Conservation (phyloP, 176 grass and related monocot species). For the Saccharum officinarum region DNA sequence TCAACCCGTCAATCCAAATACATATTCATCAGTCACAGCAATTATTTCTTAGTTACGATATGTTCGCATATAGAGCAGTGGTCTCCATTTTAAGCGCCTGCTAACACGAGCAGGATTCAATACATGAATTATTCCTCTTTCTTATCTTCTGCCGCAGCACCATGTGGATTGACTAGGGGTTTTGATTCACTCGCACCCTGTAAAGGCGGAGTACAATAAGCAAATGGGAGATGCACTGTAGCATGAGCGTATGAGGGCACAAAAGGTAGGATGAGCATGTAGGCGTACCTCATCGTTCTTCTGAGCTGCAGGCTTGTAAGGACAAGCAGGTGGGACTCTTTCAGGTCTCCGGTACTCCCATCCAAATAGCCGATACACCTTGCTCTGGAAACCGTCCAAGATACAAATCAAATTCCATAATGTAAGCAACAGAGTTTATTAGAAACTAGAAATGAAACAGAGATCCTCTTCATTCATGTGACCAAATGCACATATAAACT, state of each 20-base stretch:
- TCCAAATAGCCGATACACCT: slow-evolving; percentile 81
- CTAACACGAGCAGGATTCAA: not conserved
- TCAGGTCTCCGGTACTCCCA: slow-evolving; percentile 93
- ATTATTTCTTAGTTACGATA: slow-evolving; percentile 33
- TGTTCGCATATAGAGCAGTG: not conserved
- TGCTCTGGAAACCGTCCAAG: slow-evolving; percentile 43
- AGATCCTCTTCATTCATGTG: no score
- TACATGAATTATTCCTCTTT: slow-evolving; percentile 44
- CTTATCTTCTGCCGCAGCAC: slow-evolving; percentile 31
- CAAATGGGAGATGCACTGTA: not conserved
- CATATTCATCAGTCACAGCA: not conserved
- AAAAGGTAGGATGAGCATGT: not conserved
- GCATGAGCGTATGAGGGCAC: not conserved
- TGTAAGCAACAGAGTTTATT: not conserved
- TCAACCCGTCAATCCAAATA: not conserved
- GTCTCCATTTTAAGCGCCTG: not conserved
- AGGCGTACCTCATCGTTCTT: slow-evolving; percentile 57
- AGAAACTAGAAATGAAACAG: not conserved
- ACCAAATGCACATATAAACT: not conserved
- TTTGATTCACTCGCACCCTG: slow-evolving; percentile 55
- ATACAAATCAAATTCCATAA: not conserved
- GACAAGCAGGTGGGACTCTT: slow-evolving; percentile 82
- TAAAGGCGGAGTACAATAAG: not conserved
- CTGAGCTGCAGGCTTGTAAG: slow-evolving; percentile 65
- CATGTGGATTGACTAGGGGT: slow-evolving; percentile 27